Percentiles rank a stretch among this genome's conserved stretches.
phyloP scores from a whole-genome alignment of 495 filamentous ascomycete genomes.

The Penicillium maclennaniae region DNA sequence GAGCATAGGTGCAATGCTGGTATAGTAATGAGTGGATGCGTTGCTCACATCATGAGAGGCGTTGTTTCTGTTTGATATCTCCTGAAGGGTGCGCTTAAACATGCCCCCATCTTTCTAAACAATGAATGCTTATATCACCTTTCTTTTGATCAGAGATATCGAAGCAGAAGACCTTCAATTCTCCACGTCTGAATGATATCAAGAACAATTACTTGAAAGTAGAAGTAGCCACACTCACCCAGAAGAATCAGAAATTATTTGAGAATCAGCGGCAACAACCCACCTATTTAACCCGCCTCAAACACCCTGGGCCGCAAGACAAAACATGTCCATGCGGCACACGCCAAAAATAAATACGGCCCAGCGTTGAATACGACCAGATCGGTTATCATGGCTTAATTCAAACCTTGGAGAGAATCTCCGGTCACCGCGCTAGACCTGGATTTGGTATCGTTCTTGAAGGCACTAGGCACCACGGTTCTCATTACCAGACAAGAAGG shows the following conservation, averaged over 20 bases:
- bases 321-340: neutral
- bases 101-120: neutral
- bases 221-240: neutral
- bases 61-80: neutral
- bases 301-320: neutral
- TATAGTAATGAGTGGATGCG: neutral
- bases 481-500: too few species aligned
- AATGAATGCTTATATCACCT: neutral
- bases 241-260: neutral
- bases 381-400: neutral
- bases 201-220: too few species aligned
- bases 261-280: neutral
- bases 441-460: too few species aligned
- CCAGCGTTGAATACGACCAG: slow-evolving; percentile 3
- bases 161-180: too few species aligned
- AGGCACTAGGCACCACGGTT: too few species aligned
- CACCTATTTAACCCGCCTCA: neutral
- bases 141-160: too few species aligned
- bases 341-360: neutral
- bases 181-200: too few species aligned
- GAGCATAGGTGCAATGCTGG: neutral
- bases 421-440: neutral
- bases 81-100: neutral
- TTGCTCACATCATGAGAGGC: neutral
- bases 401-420: neutral